phyloP scores from a whole-genome alignment of 495 filamentous ascomycete species.

The Daldinia bambusicola region DNA sequence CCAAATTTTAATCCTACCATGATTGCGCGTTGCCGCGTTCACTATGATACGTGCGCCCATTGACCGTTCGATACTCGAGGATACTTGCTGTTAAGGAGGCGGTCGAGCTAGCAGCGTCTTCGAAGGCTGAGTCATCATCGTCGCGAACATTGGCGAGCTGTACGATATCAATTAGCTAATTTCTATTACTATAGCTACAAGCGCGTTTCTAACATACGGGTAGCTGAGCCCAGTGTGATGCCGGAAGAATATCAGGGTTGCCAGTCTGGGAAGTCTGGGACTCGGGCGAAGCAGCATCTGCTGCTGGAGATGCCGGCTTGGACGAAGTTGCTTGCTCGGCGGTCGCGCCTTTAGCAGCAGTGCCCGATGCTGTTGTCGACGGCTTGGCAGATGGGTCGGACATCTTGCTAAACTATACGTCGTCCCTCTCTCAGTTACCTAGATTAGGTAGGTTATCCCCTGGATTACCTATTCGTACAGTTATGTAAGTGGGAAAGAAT shows the following conservation, averaged over 20 bases:
- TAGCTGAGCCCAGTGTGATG: conserved; percentile 46
- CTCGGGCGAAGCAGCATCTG: conserved; percentile 14
- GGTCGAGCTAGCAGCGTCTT: conserved; percentile 51
- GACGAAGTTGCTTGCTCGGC: not conserved
- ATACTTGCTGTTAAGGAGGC: conserved; percentile 58
- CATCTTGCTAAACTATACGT: conserved; percentile 21
- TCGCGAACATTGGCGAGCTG: conserved; percentile 38
- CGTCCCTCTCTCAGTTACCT: not conserved
- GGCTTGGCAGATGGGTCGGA: conserved; percentile 18
- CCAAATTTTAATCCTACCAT: conserved; percentile 42
- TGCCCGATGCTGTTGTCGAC: conserved; percentile 2
- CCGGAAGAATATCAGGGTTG: conserved; percentile 36
- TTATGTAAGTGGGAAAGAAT: not conserved
- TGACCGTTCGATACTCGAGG: conserved; percentile 54
- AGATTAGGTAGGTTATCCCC: not conserved
- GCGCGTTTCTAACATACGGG: conserved; percentile 17
- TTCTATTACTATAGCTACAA: not conserved
- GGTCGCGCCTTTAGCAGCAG: not conserved
- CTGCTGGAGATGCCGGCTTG: not conserved
- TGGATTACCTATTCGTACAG: not conserved
- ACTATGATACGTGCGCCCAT: conserved; percentile 56
- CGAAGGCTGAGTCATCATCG: conserved; percentile 46
- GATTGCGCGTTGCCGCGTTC: conserved; percentile 47
- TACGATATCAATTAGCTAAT: conserved; percentile 3
- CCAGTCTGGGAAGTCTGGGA: not conserved